A percentile compares a stretch with the other conserved stretches of the same genome.
Conservation (phyloP, 2,329 filamentous ascomycete genomes). For the Clonostachys rhizophaga region DNA sequence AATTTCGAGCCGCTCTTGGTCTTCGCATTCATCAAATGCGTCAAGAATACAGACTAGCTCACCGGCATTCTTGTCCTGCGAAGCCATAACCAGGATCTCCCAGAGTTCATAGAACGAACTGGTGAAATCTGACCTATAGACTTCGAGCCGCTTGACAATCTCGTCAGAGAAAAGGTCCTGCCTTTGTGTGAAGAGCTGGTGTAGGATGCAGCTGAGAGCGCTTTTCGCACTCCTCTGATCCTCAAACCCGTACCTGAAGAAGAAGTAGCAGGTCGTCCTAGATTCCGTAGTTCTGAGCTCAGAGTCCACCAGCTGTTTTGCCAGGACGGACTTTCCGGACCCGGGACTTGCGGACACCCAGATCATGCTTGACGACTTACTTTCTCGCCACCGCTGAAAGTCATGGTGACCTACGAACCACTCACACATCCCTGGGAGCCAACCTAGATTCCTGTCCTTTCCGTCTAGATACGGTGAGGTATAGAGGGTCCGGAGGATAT, state of each 20-base stretch:
- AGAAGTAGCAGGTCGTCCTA: conserved; percentile 31
- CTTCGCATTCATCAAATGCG: too few relatives aligned
- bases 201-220: conserved; percentile 30
- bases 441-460: conserved; percentile 17
- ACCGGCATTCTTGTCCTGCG: too few relatives aligned
- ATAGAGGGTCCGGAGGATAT: neutral
- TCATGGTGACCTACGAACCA: conserved; percentile 22
- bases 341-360: conserved; percentile 29
- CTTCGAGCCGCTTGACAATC: conserved; percentile 11
- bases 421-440: conserved; percentile 11
- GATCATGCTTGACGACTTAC: conserved; percentile 15
- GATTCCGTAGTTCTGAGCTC: conserved; percentile 7
- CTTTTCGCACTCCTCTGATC: conserved; percentile 23
- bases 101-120: conserved; percentile 19
- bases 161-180: conserved; percentile 23
- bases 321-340: conserved; percentile 29
- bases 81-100: conserved; percentile 19
- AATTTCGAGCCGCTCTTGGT: too few relatives aligned
- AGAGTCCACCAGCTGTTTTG: conserved; percentile 22
- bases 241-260: conserved; percentile 33
- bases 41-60: too few relatives aligned
- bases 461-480: neutral
- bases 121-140: conserved; percentile 7
- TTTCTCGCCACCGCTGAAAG: conserved; percentile 19
- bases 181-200: conserved; percentile 26